Evolutionary conservation across 1,284 basidiomycete genomes (phyloP).

Genomic region (Austropuccinia psidii): DNA sequence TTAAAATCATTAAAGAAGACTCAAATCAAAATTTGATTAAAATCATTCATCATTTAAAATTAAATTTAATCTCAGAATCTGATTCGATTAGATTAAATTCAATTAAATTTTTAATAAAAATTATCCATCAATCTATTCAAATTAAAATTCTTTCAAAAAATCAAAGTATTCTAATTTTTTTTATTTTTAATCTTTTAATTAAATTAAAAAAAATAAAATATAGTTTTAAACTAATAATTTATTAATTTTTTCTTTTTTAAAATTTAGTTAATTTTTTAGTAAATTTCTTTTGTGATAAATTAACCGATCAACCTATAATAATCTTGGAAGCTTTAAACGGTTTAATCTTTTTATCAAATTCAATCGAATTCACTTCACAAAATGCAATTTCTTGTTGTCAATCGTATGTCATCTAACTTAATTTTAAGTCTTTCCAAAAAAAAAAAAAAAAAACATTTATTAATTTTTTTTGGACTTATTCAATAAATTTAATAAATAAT

Average conservation of each 20-base stretch:
- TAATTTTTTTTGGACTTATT: background rate
- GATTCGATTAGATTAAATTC: background rate
- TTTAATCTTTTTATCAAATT: background rate
- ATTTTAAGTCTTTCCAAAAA: background rate
- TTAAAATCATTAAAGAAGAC: background rate
- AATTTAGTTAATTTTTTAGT: slow-evolving; percentile 17
- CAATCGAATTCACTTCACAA: slow-evolving; percentile 1
- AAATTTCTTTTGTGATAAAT: slow-evolving; percentile 26
- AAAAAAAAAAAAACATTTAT: no score
- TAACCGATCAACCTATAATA: slow-evolving; percentile 17
- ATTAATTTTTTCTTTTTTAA: background rate
- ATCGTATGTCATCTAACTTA: background rate
- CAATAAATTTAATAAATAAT: background rate
- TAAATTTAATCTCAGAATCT: background rate
- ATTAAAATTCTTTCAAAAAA: no score
- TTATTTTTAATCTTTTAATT: no score
- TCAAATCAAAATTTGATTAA: background rate
- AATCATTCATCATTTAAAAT: background rate
- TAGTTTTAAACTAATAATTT: no score
- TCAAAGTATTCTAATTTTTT: background rate
- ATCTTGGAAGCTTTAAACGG: slow-evolving; percentile 23
- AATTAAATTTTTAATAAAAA: background rate
- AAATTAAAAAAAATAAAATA: no score
- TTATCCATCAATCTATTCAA: background rate
- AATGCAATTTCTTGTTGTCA: slow-evolving; percentile 4